Base-by-base conservation (phyloP, 768 basidiomycete genomes). In the Pisolithus microcarpus region DNA sequence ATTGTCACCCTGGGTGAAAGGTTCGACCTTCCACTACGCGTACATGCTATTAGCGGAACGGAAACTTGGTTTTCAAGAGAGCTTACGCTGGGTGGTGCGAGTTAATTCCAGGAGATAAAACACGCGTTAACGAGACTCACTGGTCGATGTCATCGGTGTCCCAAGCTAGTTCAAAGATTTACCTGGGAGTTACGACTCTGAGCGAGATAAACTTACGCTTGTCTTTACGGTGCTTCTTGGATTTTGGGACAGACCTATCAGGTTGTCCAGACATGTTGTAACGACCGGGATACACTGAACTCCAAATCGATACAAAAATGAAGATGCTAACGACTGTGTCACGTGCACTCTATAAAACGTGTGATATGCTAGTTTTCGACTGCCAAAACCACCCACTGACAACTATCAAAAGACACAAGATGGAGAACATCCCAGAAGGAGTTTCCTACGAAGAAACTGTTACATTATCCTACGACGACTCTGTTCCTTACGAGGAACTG, bases 101-200 rank as follows among this genome's bases (percentile, higher is more conserved):
- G 38, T 48, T 46, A 15, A 34, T 31, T 36, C 11, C 5, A 43
- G 21, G 37, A 53, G 46, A 37, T 40, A 39, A 43, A 38, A 52
- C 38, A 30, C 28, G 55, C 42, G 21, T 26, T 39, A 15, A 46
- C 46, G 26, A 40, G n/a, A 67, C 92, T 83, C 66, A 95, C 92
- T 96, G 94, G 76, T 97, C 90, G 69, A 97, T 92, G 60, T 96
- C 95, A 67, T 97, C 94, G 40, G 94, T 97, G 64, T 98, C 95
- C 95, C 95, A 98, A 63, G 94, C 95, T 97, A 54, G 57, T 50
- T 28, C 58, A 48, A 61, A 48, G 30, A 50, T 23, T 23, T 40
- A 46, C 39, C 19, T 7, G 21, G 9, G 13, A 34, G 34, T 34
- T 13, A 34, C 5, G 5, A 52, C 2, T 10, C 1, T n/a, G 13